These are phyloP conservation scores for Senna tora DNA, from an alignment of 306 rosid species.

Conservation along the genomic window DNA sequence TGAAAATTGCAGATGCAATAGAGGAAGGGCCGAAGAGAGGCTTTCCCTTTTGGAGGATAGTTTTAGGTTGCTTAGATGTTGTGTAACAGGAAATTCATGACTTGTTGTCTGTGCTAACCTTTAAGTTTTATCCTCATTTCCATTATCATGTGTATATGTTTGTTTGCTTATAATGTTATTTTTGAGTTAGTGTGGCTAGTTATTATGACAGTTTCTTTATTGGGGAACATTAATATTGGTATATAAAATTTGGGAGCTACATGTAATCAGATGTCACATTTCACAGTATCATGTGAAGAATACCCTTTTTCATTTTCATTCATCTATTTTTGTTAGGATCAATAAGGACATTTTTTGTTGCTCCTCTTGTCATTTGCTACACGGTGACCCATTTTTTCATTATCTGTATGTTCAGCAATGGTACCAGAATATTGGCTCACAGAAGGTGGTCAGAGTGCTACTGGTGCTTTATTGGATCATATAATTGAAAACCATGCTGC, in stretches of 20 bases:
- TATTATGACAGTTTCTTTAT: conserved; percentile 6
- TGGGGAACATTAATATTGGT: conserved; percentile 22
- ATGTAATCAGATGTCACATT: conserved; percentile 24
- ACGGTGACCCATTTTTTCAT: conserved; percentile 35
- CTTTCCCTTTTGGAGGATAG: conserved; percentile 17
- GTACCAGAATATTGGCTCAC: conserved; percentile 96
- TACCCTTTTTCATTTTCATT: conserved; percentile 26
- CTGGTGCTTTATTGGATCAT: conserved; percentile 96
- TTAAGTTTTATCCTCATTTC: conserved; percentile 25
- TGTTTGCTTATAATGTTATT: conserved; percentile 19
- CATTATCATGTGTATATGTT: background rate
- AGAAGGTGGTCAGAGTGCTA: conserved; percentile 99
- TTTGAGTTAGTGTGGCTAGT: background rate
- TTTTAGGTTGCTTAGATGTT: conserved; percentile 23
- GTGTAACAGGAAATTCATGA: conserved; percentile 30
- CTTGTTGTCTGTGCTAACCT: conserved; percentile 8
- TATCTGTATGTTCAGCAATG: conserved; percentile 69
- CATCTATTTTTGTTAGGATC: conserved; percentile 5
- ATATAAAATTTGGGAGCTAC: conserved; percentile 21
- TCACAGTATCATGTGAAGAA: conserved; percentile 22
- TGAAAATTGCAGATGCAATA: conserved; percentile 21
- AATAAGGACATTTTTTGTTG: conserved; percentile 14
- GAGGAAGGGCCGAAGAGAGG: background rate
- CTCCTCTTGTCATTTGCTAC: conserved; percentile 36
- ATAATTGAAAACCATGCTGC: conserved; percentile 81